phyloP scores from a whole-genome alignment of 2,329 filamentous ascomycete species.

The Stemphylium beticola region DNA sequence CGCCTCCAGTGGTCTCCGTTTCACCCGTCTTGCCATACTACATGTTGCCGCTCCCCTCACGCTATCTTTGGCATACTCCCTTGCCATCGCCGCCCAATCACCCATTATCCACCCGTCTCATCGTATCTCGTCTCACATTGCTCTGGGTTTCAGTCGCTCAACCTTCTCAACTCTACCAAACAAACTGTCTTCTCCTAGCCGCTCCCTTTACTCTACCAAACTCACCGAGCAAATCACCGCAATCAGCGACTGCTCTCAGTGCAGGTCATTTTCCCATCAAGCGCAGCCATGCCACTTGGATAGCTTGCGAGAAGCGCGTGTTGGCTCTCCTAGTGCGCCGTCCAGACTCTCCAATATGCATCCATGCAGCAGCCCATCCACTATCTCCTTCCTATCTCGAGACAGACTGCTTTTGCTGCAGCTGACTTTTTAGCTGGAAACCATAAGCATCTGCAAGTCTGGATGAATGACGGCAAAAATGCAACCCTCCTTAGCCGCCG shows the following conservation, averaged over 20 bases:
- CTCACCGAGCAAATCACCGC: slow-evolving; percentile 11
- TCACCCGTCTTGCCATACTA: slow-evolving; percentile 18
- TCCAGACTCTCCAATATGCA: slow-evolving; percentile 25
- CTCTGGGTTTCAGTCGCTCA: slow-evolving; percentile 1
- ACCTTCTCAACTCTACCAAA: slow-evolving; percentile 3
- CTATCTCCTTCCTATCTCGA: slow-evolving; percentile 21
- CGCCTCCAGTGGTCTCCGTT: slow-evolving; percentile 9
- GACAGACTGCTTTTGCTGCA: slow-evolving; percentile 10
- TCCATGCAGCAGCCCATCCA: slow-evolving; percentile 6
- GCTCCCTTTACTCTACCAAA: slow-evolving; percentile 1
- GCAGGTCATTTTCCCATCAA: neutral
- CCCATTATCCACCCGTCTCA: too few relatives aligned
- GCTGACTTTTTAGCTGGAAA: neutral
- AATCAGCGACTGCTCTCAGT: neutral
- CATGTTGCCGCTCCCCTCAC: slow-evolving; percentile 9
- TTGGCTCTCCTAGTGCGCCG: slow-evolving; percentile 20
- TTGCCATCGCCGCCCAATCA: neutral
- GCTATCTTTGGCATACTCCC: slow-evolving; percentile 20
- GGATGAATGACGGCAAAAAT: neutral
- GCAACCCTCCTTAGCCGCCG: neutral
- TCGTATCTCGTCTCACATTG: neutral
- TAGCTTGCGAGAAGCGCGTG: neutral
- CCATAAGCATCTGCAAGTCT: neutral
- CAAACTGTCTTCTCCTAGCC: slow-evolving; percentile 7
- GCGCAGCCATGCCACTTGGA: slow-evolving; percentile 6